phyloP scores from a whole-genome alignment of 176 grass and related monocot genomes.

The Puya raimondii region DNA sequence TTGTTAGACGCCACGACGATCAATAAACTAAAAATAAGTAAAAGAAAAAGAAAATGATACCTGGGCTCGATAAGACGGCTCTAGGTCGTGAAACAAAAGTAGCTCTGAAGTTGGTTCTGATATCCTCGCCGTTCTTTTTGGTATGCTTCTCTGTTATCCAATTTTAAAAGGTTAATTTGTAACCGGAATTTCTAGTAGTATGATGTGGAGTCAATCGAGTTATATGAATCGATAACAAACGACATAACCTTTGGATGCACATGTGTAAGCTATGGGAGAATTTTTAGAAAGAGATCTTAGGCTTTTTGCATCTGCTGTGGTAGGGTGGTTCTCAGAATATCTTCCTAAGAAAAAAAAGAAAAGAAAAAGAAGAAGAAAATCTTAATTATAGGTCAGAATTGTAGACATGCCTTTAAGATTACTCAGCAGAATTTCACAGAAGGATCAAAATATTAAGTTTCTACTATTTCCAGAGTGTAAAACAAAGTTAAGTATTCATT shows the following conservation, averaged over 20 bases:
- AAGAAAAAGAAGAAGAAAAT: background rate
- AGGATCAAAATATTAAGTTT: no score
- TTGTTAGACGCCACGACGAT: background rate
- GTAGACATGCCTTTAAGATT: background rate
- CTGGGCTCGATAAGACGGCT: slow-evolving; percentile 33
- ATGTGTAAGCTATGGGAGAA: slow-evolving; percentile 8
- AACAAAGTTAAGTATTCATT: no score
- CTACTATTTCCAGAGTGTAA: no score
- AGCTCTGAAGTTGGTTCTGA: slow-evolving; percentile 4
- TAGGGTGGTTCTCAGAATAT: slow-evolving; percentile 15
- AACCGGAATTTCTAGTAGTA: background rate
- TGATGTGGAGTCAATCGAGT: background rate
- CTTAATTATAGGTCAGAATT: background rate
- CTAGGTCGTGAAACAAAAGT: slow-evolving; percentile 25
- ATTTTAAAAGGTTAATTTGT: slow-evolving; percentile 5
- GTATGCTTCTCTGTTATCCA: slow-evolving; percentile 4
- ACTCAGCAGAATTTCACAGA: background rate
- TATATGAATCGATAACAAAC: background rate
- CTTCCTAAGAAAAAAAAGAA: slow-evolving; percentile 15
- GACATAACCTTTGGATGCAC: slow-evolving; percentile 7
- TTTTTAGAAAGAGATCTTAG: slow-evolving; percentile 2
- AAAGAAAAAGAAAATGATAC: slow-evolving; percentile 12
- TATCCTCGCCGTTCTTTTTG: slow-evolving; percentile 5
- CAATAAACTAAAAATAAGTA: background rate
- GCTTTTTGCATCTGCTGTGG: slow-evolving; percentile 14